Evolutionary conservation across 345 rosid genomes (phyloP).

Genomic region (Sonneratia caseolaris): DNA sequence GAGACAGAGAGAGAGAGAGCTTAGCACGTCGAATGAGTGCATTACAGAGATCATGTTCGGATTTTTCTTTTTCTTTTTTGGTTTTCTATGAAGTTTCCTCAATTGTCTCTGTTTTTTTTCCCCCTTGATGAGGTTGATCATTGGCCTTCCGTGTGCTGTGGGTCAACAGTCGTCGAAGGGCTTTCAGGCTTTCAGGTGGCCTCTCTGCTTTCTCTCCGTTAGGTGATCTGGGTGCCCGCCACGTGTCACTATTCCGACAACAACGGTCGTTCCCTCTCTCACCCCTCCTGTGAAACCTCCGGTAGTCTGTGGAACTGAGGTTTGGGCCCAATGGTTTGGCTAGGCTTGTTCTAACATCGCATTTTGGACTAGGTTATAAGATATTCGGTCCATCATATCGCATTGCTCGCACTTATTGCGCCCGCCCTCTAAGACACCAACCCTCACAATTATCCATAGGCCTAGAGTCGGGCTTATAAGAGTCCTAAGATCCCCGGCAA

Average conservation of each 20-base stretch:
- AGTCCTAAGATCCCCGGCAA: too few species aligned
- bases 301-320: too few species aligned
- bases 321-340: too few species aligned
- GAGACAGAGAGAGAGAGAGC: neutral
- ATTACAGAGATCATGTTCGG: neutral
- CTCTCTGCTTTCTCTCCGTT: neutral
- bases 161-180: conserved; percentile 13
- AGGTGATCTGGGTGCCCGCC: conserved; percentile 12
- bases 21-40: conserved; percentile 9
- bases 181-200: neutral
- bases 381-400: too few species aligned
- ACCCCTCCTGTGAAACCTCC: neutral
- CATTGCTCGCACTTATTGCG: too few species aligned
- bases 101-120: neutral
- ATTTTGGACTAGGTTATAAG: too few species aligned
- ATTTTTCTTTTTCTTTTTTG: neutral
- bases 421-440: too few species aligned
- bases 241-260: conserved; percentile 21
- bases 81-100: conserved; percentile 15
- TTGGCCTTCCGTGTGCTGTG: conserved; percentile 4
- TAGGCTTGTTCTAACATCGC: too few species aligned
- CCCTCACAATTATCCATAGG: too few species aligned
- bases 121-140: conserved; percentile 2
- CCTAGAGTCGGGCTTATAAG: too few species aligned
- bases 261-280: conserved; percentile 14